phyloP scores from a whole-genome alignment of 2,329 filamentous ascomycete genomes.

The Colletotrichum gloeosporioides region DNA sequence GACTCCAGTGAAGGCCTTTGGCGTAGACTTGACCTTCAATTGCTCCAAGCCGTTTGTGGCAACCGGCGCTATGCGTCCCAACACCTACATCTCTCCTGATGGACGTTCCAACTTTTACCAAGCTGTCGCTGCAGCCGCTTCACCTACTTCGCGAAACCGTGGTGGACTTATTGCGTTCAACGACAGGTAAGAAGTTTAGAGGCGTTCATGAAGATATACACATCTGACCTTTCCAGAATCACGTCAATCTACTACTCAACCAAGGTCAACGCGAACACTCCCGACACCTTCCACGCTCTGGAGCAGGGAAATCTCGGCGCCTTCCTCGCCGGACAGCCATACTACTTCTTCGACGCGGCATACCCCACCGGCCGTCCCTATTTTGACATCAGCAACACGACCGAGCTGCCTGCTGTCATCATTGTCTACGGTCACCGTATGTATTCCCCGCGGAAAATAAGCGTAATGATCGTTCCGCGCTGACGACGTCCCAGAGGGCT shows the following conservation, averaged over 20 bases:
- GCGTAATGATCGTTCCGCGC: neutral
- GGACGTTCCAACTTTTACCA: slow-evolving; percentile 59
- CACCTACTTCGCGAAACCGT: slow-evolving; percentile 42
- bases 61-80: slow-evolving; percentile 60
- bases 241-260: slow-evolving; percentile 56
- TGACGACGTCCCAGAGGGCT: slow-evolving; percentile 29
- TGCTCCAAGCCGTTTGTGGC: slow-evolving; percentile 57
- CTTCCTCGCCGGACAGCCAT: slow-evolving; percentile 57
- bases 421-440: slow-evolving; percentile 50
- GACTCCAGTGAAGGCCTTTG: slow-evolving; percentile 43
- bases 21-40: slow-evolving; percentile 56
- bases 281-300: slow-evolving; percentile 57
- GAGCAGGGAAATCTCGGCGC: slow-evolving; percentile 55
- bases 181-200: slow-evolving; percentile 31
- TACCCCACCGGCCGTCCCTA: slow-evolving; percentile 44
- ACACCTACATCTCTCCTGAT: slow-evolving; percentile 58
- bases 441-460: neutral
- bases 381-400: slow-evolving; percentile 37
- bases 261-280: slow-evolving; percentile 58
- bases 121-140: slow-evolving; percentile 53
- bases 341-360: slow-evolving; percentile 56
- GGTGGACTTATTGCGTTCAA: slow-evolving; percentile 58
- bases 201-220: neutral
- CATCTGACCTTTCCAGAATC: slow-evolving; percentile 30
- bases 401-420: slow-evolving; percentile 48